These are phyloP conservation scores for Oldenlandia corymbosa DNA, from an alignment of 257 asterid genomes.

Conservation along the genomic window DNA sequence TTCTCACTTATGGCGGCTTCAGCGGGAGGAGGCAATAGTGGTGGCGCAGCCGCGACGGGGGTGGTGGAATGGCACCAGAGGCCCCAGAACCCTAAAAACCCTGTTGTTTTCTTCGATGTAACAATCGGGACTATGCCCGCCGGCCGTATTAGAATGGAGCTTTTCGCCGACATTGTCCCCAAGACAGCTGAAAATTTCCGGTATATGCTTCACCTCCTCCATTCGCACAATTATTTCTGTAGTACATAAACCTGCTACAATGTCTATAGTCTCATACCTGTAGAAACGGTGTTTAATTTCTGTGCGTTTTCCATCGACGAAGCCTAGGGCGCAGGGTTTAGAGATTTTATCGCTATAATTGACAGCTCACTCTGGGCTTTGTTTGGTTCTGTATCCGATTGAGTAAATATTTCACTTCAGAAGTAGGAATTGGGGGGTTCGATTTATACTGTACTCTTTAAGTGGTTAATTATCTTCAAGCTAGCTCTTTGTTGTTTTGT, in stretches of 20 bases:
- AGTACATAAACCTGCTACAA: background rate
- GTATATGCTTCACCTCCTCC: conserved; percentile 22
- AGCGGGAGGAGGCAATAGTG: conserved; percentile 37
- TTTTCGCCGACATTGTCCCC: conserved; percentile 91
- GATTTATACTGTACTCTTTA: background rate
- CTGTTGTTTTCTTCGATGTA: conserved; percentile 82
- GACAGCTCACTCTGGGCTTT: background rate
- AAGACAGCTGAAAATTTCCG: conserved; percentile 92
- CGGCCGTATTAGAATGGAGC: conserved; percentile 96
- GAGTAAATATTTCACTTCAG: background rate
- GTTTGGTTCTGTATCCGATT: background rate
- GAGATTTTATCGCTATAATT: background rate
- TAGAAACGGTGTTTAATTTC: background rate
- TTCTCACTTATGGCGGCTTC: conserved; percentile 19
- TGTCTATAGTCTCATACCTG: background rate
- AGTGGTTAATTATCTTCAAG: background rate
- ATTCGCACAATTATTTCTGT: background rate
- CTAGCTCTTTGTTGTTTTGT: background rate
- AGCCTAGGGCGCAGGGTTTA: background rate
- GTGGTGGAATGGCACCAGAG: conserved; percentile 92
- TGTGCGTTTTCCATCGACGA: background rate
- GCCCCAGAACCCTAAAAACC: conserved; percentile 87
- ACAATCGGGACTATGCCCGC: conserved; percentile 88
- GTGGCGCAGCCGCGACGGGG: conserved; percentile 25
- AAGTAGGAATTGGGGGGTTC: background rate